phyloP scores from a whole-genome alignment of 176 grass and related monocot genomes.

The Coix lacrymajobi region DNA sequence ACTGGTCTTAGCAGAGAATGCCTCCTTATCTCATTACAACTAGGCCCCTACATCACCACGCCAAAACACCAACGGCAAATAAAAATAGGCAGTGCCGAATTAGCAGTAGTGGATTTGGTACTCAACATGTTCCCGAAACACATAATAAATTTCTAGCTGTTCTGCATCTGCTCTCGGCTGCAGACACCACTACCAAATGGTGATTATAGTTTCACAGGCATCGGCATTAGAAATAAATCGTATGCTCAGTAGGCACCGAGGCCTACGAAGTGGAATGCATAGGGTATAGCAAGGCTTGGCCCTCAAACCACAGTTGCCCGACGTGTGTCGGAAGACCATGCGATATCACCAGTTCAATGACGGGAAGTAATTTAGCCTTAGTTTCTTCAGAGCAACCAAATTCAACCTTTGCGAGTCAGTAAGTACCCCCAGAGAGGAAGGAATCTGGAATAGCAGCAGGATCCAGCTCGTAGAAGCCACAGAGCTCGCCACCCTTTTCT shows the following conservation, averaged over 20 bases:
- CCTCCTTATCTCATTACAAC: too few species aligned
- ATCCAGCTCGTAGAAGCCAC: too few species aligned
- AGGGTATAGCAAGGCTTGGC: not conserved
- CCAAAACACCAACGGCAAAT: not conserved
- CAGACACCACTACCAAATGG: not conserved
- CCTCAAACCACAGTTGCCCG: not conserved
- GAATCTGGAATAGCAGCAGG: too few species aligned
- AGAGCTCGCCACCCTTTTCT: too few species aligned
- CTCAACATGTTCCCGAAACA: not conserved
- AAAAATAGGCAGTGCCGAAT: not conserved
- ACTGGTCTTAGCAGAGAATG: too few species aligned
- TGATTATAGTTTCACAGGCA: not conserved
- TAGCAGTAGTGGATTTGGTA: not conserved
- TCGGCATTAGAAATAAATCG: not conserved
- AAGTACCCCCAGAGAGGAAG: too few species aligned
- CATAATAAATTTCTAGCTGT: not conserved
- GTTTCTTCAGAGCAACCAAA: conserved; percentile 1
- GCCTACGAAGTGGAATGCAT: not conserved
- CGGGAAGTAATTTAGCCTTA: not conserved
- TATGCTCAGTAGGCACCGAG: not conserved
- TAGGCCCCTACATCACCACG: not conserved
- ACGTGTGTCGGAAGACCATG: not conserved
- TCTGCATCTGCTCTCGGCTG: not conserved
- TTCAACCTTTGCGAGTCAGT: too few species aligned
- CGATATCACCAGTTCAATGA: not conserved